A percentile compares a stretch with the other conserved stretches of the same genome.
phyloP scores from a whole-genome alignment of 805 yeast genomes.

The Kuraishia capsulata region DNA sequence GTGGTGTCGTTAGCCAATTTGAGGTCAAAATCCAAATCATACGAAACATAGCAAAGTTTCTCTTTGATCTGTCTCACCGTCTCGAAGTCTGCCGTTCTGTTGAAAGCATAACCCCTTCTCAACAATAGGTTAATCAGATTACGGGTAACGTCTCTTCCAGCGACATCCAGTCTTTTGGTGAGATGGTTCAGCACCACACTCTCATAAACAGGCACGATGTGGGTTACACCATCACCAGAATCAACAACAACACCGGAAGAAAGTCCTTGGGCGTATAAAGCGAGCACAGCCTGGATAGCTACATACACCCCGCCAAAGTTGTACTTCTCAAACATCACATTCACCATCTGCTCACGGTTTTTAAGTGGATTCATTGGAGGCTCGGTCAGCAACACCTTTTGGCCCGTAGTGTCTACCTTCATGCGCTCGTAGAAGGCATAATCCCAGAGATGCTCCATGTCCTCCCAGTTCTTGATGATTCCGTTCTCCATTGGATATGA shows the following conservation, averaged over 20 bases:
- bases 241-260: conserved; percentile 97
- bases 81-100: conserved; percentile 97
- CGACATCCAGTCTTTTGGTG: conserved; percentile 88
- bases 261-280: conserved; percentile 93
- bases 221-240: conserved; percentile 98
- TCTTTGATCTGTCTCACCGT: conserved; percentile 97
- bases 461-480: conserved; percentile 95
- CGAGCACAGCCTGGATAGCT: conserved; percentile 96
- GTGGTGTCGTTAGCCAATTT: conserved; percentile 92
- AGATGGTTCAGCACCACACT: conserved; percentile 92
- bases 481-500: conserved; percentile 99
- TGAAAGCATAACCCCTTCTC: conserved; percentile 96
- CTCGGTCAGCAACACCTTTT: conserved; percentile 84
- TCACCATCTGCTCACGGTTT: conserved; percentile 87
- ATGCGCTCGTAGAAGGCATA: conserved; percentile 90
- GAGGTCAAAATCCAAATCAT: conserved; percentile 84
- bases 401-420: conserved; percentile 65
- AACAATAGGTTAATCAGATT: conserved; percentile 83
- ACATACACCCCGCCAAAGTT: conserved; percentile 89
- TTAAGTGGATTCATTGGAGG: conserved; percentile 96
- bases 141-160: conserved; percentile 98
- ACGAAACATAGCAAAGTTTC: conserved; percentile 89
- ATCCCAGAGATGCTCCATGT: conserved; percentile 98
- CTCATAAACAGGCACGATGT: conserved; percentile 96
- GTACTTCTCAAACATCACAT: conserved; percentile 87